phyloP scores from a whole-genome alignment of 495 filamentous ascomycete genomes.

The Penicillium ucsense region DNA sequence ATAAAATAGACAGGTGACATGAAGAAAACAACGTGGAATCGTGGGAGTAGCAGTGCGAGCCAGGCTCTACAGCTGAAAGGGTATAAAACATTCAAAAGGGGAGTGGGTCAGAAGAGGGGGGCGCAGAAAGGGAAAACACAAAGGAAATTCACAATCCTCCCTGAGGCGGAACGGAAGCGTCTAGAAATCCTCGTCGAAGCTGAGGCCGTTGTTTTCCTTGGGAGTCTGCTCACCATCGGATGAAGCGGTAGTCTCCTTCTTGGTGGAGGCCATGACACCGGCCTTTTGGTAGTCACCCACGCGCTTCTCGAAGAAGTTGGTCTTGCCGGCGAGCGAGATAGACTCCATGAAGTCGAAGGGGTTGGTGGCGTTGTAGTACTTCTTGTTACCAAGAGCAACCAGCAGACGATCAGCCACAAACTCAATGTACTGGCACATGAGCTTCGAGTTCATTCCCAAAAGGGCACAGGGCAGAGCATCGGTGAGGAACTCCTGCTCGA shows the following conservation, averaged over 20 bases:
- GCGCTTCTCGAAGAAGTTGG: slow-evolving; percentile 99
- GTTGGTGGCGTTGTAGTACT: slow-evolving; percentile 85
- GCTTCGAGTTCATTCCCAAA: slow-evolving; percentile 91
- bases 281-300: slow-evolving; percentile 99
- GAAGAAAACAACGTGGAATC: slow-evolving; percentile 16
- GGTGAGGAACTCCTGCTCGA: slow-evolving; percentile 97
- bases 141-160: too few species aligned
- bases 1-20: slow-evolving; percentile 8
- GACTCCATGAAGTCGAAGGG: slow-evolving; percentile 99
- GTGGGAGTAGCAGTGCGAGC: slow-evolving; percentile 11
- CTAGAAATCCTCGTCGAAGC: slow-evolving; percentile 97
- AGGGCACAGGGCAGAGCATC: slow-evolving; percentile 87
- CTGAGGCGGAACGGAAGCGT: slow-evolving; percentile 7
- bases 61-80: slow-evolving; percentile 7
- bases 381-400: slow-evolving; percentile 82
- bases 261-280: slow-evolving; percentile 91
- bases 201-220: slow-evolving; percentile 70
- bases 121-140: not conserved
- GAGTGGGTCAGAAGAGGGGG: slow-evolving; percentile 15
- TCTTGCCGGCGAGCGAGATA: slow-evolving; percentile 97
- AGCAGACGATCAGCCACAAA: slow-evolving; percentile 96
- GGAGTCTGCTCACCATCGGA: slow-evolving; percentile 40
- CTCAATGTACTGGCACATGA: slow-evolving; percentile 99
- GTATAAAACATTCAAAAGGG: slow-evolving; percentile 21
- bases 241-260: slow-evolving; percentile 53